These are phyloP conservation scores for Mycena amicta DNA, from an alignment of 768 basidiomycete genomes.

Conservation along the genomic window DNA sequence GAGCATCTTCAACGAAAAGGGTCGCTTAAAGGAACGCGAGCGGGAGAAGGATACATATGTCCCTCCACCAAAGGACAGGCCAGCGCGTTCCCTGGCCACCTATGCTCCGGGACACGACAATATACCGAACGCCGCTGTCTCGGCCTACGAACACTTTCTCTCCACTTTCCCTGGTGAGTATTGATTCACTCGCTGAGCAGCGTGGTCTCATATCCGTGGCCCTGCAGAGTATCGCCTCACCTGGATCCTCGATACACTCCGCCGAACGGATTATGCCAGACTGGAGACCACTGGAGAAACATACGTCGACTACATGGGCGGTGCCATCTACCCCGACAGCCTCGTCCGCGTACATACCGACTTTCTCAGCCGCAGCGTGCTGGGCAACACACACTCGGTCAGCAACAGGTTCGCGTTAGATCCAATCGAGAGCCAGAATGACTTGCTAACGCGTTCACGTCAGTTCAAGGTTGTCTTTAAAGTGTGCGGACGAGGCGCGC, in stretches of 20 bases:
- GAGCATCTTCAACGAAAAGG: conserved; percentile 31
- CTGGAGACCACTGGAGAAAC: conserved; percentile 67
- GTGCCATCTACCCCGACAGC: conserved; percentile 77
- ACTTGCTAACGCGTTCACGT: conserved; percentile 11
- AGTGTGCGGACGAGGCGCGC: conserved; percentile 69
- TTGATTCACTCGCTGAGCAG: conserved; percentile 23
- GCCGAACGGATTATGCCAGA: conserved; percentile 62
- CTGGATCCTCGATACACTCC: conserved; percentile 71
- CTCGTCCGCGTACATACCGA: conserved; percentile 70
- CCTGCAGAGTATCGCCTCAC: conserved; percentile 61
- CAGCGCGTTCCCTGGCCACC: conserved; percentile 41
- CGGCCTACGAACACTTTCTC: conserved; percentile 26
- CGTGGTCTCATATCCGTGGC: too few species aligned
- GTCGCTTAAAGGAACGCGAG: neutral
- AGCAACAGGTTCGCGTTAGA: conserved; percentile 56
- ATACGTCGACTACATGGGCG: conserved; percentile 89
- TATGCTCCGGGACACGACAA: conserved; percentile 20
- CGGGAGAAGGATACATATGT: neutral
- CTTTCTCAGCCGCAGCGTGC: conserved; percentile 64
- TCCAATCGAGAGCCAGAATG: conserved; percentile 2
- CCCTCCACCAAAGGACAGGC: conserved; percentile 1
- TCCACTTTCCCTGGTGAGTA: conserved; percentile 25
- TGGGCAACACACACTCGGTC: conserved; percentile 86
- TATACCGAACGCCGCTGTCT: conserved; percentile 16
- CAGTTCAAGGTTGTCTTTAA: conserved; percentile 73